Conservation (phyloP, 2,329 filamentous ascomycete genomes). For the Pestalotiopsis sp. region DNA sequence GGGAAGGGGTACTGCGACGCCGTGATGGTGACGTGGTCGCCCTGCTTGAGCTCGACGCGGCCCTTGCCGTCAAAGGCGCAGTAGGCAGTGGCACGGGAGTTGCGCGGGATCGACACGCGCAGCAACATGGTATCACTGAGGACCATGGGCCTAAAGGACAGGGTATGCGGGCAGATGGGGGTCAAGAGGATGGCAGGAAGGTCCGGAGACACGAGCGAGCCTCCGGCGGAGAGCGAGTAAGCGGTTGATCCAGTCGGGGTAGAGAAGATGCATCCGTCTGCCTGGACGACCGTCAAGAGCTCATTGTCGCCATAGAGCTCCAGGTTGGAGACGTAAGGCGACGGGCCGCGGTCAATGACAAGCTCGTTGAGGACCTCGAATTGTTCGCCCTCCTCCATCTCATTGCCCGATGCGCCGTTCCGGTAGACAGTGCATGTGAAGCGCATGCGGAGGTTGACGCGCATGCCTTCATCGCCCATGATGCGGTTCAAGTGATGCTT, state of each 20-base stretch:
- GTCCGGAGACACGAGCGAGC: slow-evolving; percentile 93
- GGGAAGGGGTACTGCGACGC: slow-evolving; percentile 97
- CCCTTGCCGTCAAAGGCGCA: slow-evolving; percentile 98
- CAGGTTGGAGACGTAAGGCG: slow-evolving; percentile 94
- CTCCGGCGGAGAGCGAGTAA: slow-evolving; percentile 93
- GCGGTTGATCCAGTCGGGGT: slow-evolving; percentile 94
- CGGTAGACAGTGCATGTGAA: slow-evolving; percentile 98
- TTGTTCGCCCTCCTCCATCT: slow-evolving; percentile 85
- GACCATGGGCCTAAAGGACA: slow-evolving; percentile 97
- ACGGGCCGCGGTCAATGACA: slow-evolving; percentile 95
- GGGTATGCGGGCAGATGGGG: slow-evolving; percentile 94
- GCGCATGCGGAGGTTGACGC: slow-evolving; percentile 96
- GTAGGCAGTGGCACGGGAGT: slow-evolving; percentile 90
- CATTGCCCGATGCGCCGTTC: slow-evolving; percentile 60
- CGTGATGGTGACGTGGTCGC: slow-evolving; percentile 94
- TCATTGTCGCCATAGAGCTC: slow-evolving; percentile 96
- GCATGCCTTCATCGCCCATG: slow-evolving; percentile 95
- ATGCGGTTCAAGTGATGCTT: slow-evolving; percentile 83
- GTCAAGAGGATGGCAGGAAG: slow-evolving; percentile 96
- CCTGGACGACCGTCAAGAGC: slow-evolving; percentile 92
- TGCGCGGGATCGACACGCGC: slow-evolving; percentile 81
- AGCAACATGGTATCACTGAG: slow-evolving; percentile 93
- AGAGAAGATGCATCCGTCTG: slow-evolving; percentile 96
- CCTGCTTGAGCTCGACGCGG: slow-evolving; percentile 87
- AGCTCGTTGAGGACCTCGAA: slow-evolving; percentile 98